Evolutionary conservation across 495 filamentous ascomycete species (phyloP).

Genomic region (Polyplosphaeria fusca): DNA sequence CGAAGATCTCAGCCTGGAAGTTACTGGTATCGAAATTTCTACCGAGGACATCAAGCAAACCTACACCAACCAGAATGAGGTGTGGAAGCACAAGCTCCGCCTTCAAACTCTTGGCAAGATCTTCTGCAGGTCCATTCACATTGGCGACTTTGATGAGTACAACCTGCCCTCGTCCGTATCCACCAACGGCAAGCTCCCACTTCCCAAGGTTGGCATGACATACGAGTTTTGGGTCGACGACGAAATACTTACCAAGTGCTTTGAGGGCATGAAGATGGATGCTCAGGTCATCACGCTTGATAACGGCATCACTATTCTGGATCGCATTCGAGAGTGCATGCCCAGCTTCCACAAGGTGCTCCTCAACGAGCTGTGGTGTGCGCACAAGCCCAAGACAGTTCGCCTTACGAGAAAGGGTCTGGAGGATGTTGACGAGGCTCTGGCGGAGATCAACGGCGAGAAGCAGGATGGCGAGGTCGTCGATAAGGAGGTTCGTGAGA

Average conservation of each 20-base stretch:
- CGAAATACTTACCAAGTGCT: slow-evolving; percentile 57
- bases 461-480: background rate
- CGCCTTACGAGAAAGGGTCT: background rate
- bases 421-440: background rate
- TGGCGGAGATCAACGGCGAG: background rate
- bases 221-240: slow-evolving; percentile 70
- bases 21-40: slow-evolving; percentile 48
- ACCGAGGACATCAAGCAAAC: slow-evolving; percentile 41
- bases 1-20: slow-evolving; percentile 56
- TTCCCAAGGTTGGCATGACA: slow-evolving; percentile 34
- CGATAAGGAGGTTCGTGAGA: background rate
- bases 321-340: slow-evolving; percentile 35
- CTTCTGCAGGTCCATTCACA: slow-evolving; percentile 34
- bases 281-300: slow-evolving; percentile 53
- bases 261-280: slow-evolving; percentile 74
- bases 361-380: slow-evolving; percentile 58
- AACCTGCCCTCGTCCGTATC: slow-evolving; percentile 36
- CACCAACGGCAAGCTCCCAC: slow-evolving; percentile 16
- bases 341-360: slow-evolving; percentile 43
- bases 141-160: slow-evolving; percentile 30
- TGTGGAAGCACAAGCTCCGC: slow-evolving; percentile 15
- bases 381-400: background rate
- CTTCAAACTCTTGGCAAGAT: slow-evolving; percentile 41
- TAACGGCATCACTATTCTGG: slow-evolving; percentile 22
- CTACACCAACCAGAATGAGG: slow-evolving; percentile 43